Evolutionary conservation across 2,329 filamentous ascomycete genomes (phyloP), one percentile per base, ranked within the genome.

Genomic region (Arthroderma sp.): DNA sequence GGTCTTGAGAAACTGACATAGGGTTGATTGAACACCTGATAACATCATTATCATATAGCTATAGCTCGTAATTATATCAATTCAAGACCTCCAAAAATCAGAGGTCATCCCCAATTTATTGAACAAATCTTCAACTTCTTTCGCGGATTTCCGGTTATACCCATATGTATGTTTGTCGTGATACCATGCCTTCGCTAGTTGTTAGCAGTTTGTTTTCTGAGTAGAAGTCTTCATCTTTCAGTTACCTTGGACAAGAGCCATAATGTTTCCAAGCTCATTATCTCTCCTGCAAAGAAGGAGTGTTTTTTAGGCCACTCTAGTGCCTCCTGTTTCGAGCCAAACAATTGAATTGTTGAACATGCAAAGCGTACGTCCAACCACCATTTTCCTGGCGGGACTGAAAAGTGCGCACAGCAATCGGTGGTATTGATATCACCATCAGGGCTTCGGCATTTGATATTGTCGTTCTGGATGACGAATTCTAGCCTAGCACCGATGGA

Each of bases 141-240:
- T 22, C 3, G 32, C 4, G 7, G 34, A 38, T 30, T 44, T 44
- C 9, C 42, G 42, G 9, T 31, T 29, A 39, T 44, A 44, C 29
- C 29, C 42, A 39, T 44, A 44, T 27, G 8, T 44, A 29, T 44
- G 42, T 33, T 44, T 44, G 36, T 44, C 42, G 27, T 44, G 42
- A 39, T 44, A 44, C 42, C 42, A 44, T 7, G 31, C 42, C 42
- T 44, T 22, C n/a, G 3, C 15, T 4, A 10, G 15, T 31, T 28
- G 15, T 10, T 30, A 41, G 15, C 15, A 10, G 9, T 41, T 4
- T 41, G 15, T 28, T 41, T 41, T n/a, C 15, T 22, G 15, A 22
- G 15, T 22, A 22, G 15, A 22, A 22, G 15, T 3, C 15, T 22
- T 22, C 15, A 22, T 22, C 15, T 22, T 22, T 22, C 15, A 29